Evolutionary conservation across 2,329 filamentous ascomycete species (phyloP).

Genomic region (Monosporascus sp.): DNA sequence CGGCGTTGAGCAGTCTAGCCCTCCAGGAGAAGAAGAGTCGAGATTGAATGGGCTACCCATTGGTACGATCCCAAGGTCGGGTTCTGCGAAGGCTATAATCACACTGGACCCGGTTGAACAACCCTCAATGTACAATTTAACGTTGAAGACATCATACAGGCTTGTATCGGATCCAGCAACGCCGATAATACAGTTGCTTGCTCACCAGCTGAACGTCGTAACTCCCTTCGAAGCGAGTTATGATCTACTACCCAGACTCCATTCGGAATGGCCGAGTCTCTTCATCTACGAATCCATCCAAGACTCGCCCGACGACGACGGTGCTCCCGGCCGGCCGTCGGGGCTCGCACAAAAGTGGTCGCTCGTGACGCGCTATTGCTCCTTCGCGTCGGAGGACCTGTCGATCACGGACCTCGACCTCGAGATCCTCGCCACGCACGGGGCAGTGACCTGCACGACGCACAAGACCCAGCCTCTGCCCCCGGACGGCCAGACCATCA

Average conservation of each 20-base stretch:
- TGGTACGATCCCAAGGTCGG: slow-evolving; percentile 42
- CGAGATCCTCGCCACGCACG: slow-evolving; percentile 53
- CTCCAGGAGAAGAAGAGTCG: slow-evolving; percentile 34
- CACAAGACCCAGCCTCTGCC: slow-evolving; percentile 34
- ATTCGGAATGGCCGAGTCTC: slow-evolving; percentile 81
- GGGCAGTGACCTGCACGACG: slow-evolving; percentile 55
- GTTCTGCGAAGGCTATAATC: slow-evolving; percentile 40
- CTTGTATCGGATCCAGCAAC: slow-evolving; percentile 75
- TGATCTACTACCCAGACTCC: slow-evolving; percentile 74
- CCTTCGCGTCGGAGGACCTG: slow-evolving; percentile 70
- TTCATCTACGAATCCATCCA: slow-evolving; percentile 59
- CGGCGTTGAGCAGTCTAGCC: slow-evolving; percentile 27
- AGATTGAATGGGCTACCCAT: slow-evolving; percentile 37
- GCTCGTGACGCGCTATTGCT: slow-evolving; percentile 67
- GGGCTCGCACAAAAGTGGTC: slow-evolving; percentile 81
- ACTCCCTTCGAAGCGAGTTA: slow-evolving; percentile 90
- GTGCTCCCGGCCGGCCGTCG: slow-evolving; percentile 25
- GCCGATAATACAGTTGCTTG: slow-evolving; percentile 68
- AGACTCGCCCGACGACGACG: slow-evolving; percentile 28
- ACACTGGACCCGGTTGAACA: slow-evolving; percentile 43
- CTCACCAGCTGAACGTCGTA: slow-evolving; percentile 66
- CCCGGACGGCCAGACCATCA: slow-evolving; percentile 44
- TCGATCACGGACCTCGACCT: slow-evolving; percentile 59
- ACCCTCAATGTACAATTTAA: slow-evolving; percentile 59
- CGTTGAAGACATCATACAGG: slow-evolving; percentile 71